Base-by-base conservation (phyloP, 1,139 yeast species). In the Kodamaea anthophila region DNA sequence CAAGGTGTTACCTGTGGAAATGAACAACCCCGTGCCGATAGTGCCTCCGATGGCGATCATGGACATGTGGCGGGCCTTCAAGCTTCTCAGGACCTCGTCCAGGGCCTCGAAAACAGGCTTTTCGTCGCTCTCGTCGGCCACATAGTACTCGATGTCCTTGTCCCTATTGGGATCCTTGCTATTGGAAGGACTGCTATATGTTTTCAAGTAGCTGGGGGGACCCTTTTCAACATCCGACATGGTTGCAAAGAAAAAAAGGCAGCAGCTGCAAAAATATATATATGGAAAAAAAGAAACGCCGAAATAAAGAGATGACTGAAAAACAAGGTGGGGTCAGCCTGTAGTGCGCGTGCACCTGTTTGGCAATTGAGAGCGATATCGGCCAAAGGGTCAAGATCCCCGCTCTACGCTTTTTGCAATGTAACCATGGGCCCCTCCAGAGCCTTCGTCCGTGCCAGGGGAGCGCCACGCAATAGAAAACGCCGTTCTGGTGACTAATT, bases 1-100 rank as follows among this genome's bases (percentile, higher is more conserved):
- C 31, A 80, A 53, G 10, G 79, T 72, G n/a, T 60, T 44, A 9
- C 79, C 71, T 16, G 78, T 64, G 41, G 77, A 72, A 24, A 77
- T 66, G 53, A 72, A 77, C 32, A 75, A 55, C 42, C 83, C 83
- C 4, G 82, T 75, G 44, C 85, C 85, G 39, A 77, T 79, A 26
- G 86, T 62, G 34, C 72, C 73, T 28, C 72, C 73, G 34, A 62
- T 40, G 31, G 52, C 49, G 23, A 47, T 46, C 49, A 47, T 46
- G 16, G 46, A 44, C 30, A 47, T 44, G 26, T 47, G 76, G 31
- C 81, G 56, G 1, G 73, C 62, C 11, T 67, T 51, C 40, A 74
- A 52, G 23, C 64, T 49, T 43, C 81, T 50, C 30, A 54, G 50
- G 30, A 63, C 55, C 23, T 57, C 50, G 5, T 21, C 28, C 5